phyloP scores from a whole-genome alignment of 1,284 basidiomycete species.

The Ustilago trichophora region DNA sequence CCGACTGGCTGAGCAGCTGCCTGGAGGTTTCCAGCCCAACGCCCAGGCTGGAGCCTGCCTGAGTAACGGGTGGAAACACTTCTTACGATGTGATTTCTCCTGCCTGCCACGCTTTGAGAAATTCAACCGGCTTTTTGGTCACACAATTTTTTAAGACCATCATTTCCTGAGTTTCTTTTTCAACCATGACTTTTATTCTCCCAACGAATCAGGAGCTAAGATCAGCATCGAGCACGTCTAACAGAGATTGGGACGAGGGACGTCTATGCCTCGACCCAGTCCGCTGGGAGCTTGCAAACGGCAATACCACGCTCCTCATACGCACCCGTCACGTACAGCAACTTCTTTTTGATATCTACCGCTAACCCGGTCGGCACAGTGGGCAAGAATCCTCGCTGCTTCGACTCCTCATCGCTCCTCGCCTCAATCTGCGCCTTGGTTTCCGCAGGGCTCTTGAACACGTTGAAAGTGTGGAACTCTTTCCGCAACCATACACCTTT shows the following conservation, averaged over 20 bases:
- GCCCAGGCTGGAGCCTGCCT: too few species aligned
- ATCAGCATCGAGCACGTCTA: too few species aligned
- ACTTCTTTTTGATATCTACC: conserved; percentile 32
- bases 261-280: conserved; percentile 45
- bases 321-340: conserved; percentile 44
- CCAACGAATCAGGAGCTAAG: too few species aligned
- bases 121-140: background rate
- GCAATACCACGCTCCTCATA: conserved; percentile 54
- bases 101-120: background rate
- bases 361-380: conserved; percentile 47
- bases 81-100: too few species aligned
- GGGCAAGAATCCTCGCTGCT: conserved; percentile 43
- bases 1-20: too few species aligned
- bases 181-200: background rate
- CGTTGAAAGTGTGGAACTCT: conserved; percentile 41
- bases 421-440: conserved; percentile 32
- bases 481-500: conserved; percentile 42
- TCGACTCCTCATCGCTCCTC: conserved; percentile 18
- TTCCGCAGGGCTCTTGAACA: conserved; percentile 37
- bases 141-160: background rate
- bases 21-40: too few species aligned
- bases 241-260: too few species aligned
- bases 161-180: background rate
- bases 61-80: too few species aligned
- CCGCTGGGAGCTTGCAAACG: conserved; percentile 32